These are phyloP conservation scores for Gardenia jasminoides DNA, from an alignment of 257 asterid species.

Conservation along the genomic window DNA sequence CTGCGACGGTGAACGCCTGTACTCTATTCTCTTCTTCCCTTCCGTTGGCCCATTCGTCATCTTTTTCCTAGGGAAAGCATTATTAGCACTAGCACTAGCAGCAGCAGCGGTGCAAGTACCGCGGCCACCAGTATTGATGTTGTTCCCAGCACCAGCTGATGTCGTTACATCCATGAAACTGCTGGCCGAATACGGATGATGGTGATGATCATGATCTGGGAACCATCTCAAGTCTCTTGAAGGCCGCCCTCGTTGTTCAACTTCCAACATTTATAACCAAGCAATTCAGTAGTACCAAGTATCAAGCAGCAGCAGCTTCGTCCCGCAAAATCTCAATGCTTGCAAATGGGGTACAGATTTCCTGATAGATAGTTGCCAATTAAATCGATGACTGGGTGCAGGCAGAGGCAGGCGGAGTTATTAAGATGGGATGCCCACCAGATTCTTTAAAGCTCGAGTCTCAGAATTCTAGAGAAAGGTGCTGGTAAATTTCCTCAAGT, in stretches of 20 bases:
- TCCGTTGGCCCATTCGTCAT: not conserved
- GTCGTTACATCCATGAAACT: constrained; percentile 28
- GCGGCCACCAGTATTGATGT: too few species aligned
- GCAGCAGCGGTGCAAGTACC: too few species aligned
- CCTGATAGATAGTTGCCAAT: not conserved
- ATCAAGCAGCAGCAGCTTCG: too few species aligned
- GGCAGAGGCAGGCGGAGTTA: too few species aligned
- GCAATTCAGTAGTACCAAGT: too few species aligned
- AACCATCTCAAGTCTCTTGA: constrained; percentile 15
- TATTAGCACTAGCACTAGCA: too few species aligned
- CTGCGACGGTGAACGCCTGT: constrained; percentile 5
- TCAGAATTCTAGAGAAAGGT: too few species aligned
- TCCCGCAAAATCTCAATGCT: not conserved
- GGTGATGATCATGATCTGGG: constrained; percentile 24
- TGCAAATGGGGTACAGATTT: not conserved
- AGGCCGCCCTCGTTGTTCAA: not conserved
- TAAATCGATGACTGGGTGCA: too few species aligned
- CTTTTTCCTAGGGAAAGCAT: not conserved
- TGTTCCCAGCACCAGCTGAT: not conserved
- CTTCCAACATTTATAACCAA: too few species aligned
- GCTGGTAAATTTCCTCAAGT: too few species aligned
- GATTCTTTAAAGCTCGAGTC: too few species aligned
- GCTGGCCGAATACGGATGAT: constrained; percentile 14
- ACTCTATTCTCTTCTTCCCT: constrained; percentile 10
- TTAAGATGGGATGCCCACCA: too few species aligned